Conservation (phyloP, 306 rosid genomes). For the Crotalaria pallida region DNA sequence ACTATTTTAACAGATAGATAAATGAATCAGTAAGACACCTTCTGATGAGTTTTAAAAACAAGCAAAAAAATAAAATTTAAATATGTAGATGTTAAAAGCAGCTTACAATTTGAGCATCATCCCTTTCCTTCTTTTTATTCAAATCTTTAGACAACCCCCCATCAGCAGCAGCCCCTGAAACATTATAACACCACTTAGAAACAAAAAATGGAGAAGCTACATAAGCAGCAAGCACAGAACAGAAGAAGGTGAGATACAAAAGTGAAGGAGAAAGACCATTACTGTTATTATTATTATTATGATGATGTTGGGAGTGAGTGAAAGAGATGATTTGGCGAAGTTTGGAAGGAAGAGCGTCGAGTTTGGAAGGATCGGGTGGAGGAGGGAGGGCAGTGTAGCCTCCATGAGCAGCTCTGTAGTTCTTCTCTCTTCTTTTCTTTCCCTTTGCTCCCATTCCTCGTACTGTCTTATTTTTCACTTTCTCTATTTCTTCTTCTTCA, state of each 20-base stretch:
- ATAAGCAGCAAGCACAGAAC: no score
- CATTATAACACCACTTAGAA: neutral
- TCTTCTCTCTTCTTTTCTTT: slow-evolving; percentile 68
- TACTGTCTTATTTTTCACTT: neutral
- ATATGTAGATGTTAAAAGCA: no score
- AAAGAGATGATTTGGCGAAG: slow-evolving; percentile 65
- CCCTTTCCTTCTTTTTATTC: slow-evolving; percentile 2
- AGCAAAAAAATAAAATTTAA: no score
- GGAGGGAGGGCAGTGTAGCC: slow-evolving; percentile 72
- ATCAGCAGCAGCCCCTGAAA: slow-evolving; percentile 47
- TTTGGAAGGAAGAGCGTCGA: slow-evolving; percentile 63
- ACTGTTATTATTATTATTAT: neutral
- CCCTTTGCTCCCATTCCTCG: slow-evolving; percentile 71
- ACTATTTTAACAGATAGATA: no score
- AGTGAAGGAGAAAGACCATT: slow-evolving; percentile 30
- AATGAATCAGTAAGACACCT: no score
- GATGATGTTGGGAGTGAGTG: slow-evolving; percentile 30
- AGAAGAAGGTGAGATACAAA: neutral
- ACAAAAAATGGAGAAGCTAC: neutral
- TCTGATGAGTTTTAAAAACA: no score
- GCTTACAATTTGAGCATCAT: no score
- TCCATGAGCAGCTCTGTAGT: slow-evolving; percentile 82
- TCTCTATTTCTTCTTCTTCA: neutral
- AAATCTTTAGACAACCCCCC: slow-evolving; percentile 18
- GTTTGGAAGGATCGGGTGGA: slow-evolving; percentile 58